Evolutionary conservation across 352 stramenopile genomes (phyloP), one percentile per base, ranked within the genome.

Genomic region (Globisporangium parvum): DNA sequence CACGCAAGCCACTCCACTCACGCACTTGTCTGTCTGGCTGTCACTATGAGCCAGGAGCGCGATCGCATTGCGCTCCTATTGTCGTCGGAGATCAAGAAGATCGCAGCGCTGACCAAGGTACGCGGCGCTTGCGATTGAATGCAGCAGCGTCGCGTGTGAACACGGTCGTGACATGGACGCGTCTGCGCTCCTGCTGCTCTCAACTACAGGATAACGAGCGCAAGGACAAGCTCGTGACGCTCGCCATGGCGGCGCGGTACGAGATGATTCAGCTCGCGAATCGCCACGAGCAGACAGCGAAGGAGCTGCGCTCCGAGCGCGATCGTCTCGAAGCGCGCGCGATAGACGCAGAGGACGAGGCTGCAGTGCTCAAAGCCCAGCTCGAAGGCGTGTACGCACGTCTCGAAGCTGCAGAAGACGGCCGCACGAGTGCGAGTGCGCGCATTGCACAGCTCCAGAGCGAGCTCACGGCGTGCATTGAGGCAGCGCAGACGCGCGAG

Each of bases 191-290:
- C 40, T 21, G 17, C 33, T 15, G 20, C 35, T 51, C 12, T 6
- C 15, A 42, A 14, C 3, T 17, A 21, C 41, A 83, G 69, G 77
- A 89, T 39, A 85, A 82, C 31, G 72, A 76, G 47, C 71, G 79
- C 21, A 88, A 89, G 45, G 83, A 91, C 56, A 80, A 81, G 46
- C 70, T 93, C 12, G 67, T 91, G 40, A 76, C 61, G n/a, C 64
- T 89, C 20, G 79, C 83, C 2, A 93, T 93, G 83, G 81, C 69
- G 47, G 83, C 83, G 24, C 73, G 83, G 14, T 75, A 88, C 65
- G 77, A 88, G 59, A 88, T 87, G 69, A 66, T 80, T 18, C 67
- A 78, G 33, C 55, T 58, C 23, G 77, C 75, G 14, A 88, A 81
- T 14, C 62, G 64, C n/a, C 66, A 70, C 48, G 73, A 88, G 21